Percentiles rank a stretch among this genome's conserved stretches.
Evolutionary conservation across 2,329 filamentous ascomycete species (phyloP).

Genomic region (Alternaria ethzedia): DNA sequence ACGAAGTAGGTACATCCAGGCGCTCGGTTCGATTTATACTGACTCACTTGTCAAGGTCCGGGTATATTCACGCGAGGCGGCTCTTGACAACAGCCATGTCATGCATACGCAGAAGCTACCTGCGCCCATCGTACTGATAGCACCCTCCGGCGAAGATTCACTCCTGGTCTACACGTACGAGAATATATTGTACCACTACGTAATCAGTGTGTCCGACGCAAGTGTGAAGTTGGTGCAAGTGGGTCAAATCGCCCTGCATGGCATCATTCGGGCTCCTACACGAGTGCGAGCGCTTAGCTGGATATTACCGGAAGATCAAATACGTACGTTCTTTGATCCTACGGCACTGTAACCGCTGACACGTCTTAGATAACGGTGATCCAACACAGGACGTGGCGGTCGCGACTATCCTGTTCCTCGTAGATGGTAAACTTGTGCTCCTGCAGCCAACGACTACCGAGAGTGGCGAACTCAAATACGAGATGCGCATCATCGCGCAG

Average conservation of each 20-base stretch:
- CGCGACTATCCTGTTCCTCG: conserved; percentile 92
- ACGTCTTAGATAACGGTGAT: conserved; percentile 73
- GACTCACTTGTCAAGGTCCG: conserved; percentile 62
- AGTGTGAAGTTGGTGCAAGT: conserved; percentile 84
- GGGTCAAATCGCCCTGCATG: conserved; percentile 97
- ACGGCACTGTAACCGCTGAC: conserved; percentile 21
- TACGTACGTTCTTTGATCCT: conserved; percentile 59
- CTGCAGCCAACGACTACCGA: conserved; percentile 86
- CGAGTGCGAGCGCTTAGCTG: conserved; percentile 93
- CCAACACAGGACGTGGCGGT: conserved; percentile 94
- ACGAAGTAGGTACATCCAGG: conserved; percentile 62
- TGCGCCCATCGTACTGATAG: conserved; percentile 86
- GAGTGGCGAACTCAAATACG: conserved; percentile 88
- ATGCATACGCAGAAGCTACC: conserved; percentile 80
- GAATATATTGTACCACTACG: conserved; percentile 92
- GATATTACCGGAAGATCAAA: conserved; percentile 90
- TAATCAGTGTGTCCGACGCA: conserved; percentile 75
- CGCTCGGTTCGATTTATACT: background rate
- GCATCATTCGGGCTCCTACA: conserved; percentile 91
- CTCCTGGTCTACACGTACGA: conserved; percentile 96
- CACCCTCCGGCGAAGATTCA: conserved; percentile 90
- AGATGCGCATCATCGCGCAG: conserved; percentile 95
- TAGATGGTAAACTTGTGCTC: conserved; percentile 94
- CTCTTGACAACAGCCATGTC: conserved; percentile 74
- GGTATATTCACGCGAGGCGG: conserved; percentile 87